Base-by-base conservation (phyloP, 2,329 filamentous ascomycete species). In the Epichloe hybrida region DNA sequence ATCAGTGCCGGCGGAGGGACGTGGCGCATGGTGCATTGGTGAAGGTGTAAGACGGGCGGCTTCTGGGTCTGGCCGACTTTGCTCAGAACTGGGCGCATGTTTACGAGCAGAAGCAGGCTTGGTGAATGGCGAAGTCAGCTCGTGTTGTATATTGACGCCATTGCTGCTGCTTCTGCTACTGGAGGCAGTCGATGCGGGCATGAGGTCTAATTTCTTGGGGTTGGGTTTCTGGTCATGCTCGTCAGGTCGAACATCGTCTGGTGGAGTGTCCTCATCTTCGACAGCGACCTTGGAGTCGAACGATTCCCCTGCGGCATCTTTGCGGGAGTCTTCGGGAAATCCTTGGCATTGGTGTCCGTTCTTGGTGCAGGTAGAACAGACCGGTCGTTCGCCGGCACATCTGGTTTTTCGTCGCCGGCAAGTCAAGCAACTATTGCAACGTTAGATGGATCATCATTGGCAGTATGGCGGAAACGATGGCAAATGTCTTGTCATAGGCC, bases 401-500 rank as follows among this genome's bases (percentile, higher is more conserved):
- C 83, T 74, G 49, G 84, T 88, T 68, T 88, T 88, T 61, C 84
- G 78, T 64, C 81, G 85, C 59, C 84, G 81, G 68, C 84, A 88
- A 41, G 84, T 86, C 61, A 81, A 70, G 66, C 83, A 86, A 54
- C 81, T 84, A 35, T 31, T 38, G 20, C 12, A 36, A 43, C 5
- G 40, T 49, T 44, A 49, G 48, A 20, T n/a, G 31, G 17, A 23
- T 17, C 37, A 39, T 43, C 12, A 35, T 36, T 36, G 23, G n/a
- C 20, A 37, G 21, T 2, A 49, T 7, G 47, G 12, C 39, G 37
- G 27, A 27, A 12, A 3, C 13, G 5, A 27, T 34, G 11, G 40
- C 20, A n/a, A 37, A 12, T n/a, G 48, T 21, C 31, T 5, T 27
- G 31, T 17, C 46, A 40, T 9, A 3, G 46, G 37, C 37, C 37